phyloP scores from a whole-genome alignment of 2,329 filamentous ascomycete species.

The Didymella exigua region DNA sequence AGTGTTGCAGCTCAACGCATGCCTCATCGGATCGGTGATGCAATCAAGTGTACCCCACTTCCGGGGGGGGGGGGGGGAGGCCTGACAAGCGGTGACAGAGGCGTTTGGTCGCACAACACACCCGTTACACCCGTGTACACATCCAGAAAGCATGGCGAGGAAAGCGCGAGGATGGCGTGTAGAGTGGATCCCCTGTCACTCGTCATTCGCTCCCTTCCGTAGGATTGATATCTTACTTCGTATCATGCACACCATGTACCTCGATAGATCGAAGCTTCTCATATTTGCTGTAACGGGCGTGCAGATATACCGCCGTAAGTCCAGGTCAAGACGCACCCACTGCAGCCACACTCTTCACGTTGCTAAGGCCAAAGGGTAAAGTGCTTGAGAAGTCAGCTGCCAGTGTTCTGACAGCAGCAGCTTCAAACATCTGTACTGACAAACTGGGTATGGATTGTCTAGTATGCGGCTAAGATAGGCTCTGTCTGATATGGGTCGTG shows the following conservation, averaged over 20 bases:
- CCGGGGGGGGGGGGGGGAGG: no score
- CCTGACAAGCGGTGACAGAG: neutral
- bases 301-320: conserved; percentile 3
- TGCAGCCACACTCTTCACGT: conserved; percentile 31
- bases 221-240: neutral
- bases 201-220: neutral
- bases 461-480: conserved; percentile 27
- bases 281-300: neutral
- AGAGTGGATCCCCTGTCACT: neutral
- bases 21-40: neutral
- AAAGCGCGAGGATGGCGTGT: neutral
- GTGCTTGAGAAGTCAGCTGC: conserved; percentile 28
- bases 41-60: conserved; percentile 10
- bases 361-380: conserved; percentile 18
- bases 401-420: conserved; percentile 29
- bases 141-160: neutral
- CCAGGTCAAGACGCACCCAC: conserved; percentile 3
- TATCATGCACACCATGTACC: neutral
- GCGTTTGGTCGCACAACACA: neutral
- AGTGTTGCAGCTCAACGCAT: neutral
- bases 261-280: neutral
- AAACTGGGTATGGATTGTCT: conserved; percentile 34
- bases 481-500: conserved; percentile 26
- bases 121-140: neutral
- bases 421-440: conserved; percentile 29